Conservation (phyloP, 2,329 filamentous ascomycete species). For the Monilinia fructigena region DNA sequence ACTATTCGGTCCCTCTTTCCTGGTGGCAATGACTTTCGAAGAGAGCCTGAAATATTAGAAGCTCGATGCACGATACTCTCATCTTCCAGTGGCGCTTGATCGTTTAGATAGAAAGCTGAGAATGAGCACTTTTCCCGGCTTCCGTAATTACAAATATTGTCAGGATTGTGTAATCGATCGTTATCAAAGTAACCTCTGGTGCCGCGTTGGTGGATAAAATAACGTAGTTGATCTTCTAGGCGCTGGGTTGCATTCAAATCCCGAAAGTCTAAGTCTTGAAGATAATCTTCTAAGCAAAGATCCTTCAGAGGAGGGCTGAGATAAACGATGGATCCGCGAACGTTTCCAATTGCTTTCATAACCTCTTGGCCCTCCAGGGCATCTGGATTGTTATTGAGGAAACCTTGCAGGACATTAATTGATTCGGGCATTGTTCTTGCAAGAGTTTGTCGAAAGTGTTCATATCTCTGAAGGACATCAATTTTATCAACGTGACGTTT, state of each 20-base stretch:
- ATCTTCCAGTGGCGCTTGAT: background rate
- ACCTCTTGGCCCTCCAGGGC: constrained; percentile 11
- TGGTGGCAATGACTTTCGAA: constrained; percentile 15
- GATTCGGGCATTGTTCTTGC: constrained; percentile 6
- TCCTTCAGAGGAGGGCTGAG: constrained; percentile 10
- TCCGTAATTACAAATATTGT: constrained; percentile 15
- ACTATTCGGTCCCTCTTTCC: constrained; percentile 13
- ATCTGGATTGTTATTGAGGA: constrained; percentile 4
- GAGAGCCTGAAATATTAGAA: background rate
- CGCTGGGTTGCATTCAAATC: constrained; percentile 14
- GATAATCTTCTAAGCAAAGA: constrained; percentile 6
- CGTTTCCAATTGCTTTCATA: constrained; percentile 20
- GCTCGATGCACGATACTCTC: background rate
- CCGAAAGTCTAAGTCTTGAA: background rate
- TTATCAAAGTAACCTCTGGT: constrained; percentile 9
- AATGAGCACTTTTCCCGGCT: constrained; percentile 10
- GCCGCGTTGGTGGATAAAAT: constrained; percentile 13
- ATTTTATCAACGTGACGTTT: constrained; percentile 15
- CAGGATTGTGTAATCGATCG: background rate
- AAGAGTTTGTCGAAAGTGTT: constrained; percentile 15
- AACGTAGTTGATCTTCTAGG: constrained; percentile 13
- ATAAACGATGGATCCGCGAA: constrained; percentile 16
- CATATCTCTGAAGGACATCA: constrained; percentile 18
- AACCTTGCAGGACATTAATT: background rate
- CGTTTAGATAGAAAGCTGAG: constrained; percentile 7